Base-by-base conservation (phyloP, 345 rosid genomes). In the Capsella bursapastoris region DNA sequence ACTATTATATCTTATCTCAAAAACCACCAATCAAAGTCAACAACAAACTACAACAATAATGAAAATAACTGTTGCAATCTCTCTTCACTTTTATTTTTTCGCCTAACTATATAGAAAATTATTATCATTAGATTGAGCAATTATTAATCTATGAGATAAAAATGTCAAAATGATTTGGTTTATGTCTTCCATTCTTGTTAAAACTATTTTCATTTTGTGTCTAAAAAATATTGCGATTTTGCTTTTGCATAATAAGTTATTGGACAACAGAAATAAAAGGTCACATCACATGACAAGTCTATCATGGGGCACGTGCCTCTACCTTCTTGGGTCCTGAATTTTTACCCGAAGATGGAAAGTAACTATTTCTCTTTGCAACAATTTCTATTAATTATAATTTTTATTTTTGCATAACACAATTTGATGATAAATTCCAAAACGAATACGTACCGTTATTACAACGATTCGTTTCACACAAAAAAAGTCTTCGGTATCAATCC, bases 281-380 rank as follows among this genome's bases (percentile, higher is more conserved):
- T 57, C 60, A 65, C 72, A 57, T 73, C 75, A 73, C 62, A 68
- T 79, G 78, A 79, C 69, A 62, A 57, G 75, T 68, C 78, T 63
- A 74, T 79, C 67, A 79, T 73, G 44, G 40, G 75, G 75, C 82
- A 79, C 71, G 75, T 79, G 82, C 66, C 64, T 40, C 40, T 73
- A 47, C 57, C 31, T 55, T 78, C 66, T 77, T 70, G 69, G 69
- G 61, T 68, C 52, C 50, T 61, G 67, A 8, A 48, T 32, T 66
- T 72, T 57, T 12, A 22, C 25, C 66, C 41, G 72, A 66, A 57
- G 72, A 66, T 65, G 27, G 72, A 66, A 74, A 47, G 51, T 49
- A 57, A 57, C 14, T 74, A 66, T 66, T 64, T 57, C 59, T 3
- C 57, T 57, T 34, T 47, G 34, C 41, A 47, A 5, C 18, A 32